These are phyloP conservation scores for Phytophthora megakarya DNA, from an alignment of 352 stramenopile species.

Conservation along the genomic window DNA sequence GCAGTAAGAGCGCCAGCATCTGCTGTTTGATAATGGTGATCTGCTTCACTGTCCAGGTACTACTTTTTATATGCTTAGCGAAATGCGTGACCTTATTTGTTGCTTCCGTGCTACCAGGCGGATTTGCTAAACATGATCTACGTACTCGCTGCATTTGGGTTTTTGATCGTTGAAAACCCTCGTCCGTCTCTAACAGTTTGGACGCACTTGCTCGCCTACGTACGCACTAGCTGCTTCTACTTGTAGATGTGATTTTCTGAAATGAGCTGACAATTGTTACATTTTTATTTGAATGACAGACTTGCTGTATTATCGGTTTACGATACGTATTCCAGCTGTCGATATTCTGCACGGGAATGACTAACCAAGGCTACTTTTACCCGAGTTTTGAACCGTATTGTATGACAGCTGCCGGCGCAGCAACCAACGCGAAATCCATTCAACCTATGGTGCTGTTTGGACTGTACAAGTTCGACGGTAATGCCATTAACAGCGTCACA, in stretches of 20 bases:
- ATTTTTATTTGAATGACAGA: conserved; percentile 31
- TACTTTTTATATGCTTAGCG: neutral
- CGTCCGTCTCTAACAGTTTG: conserved; percentile 63
- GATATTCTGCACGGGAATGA: conserved; percentile 81
- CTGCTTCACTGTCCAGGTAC: conserved; percentile 78
- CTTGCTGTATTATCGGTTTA: conserved; percentile 56
- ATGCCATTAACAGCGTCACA: conserved; percentile 52
- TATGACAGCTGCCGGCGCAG: conserved; percentile 35
- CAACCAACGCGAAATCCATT: conserved; percentile 63
- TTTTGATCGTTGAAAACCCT: conserved; percentile 78
- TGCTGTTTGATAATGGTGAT: conserved; percentile 71
- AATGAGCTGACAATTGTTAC: neutral
- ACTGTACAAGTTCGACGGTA: conserved; percentile 87
- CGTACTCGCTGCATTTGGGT: conserved; percentile 68
- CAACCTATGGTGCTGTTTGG: conserved; percentile 82
- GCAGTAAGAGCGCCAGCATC: conserved; percentile 66
- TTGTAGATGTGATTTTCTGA: neutral
- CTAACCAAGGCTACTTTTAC: conserved; percentile 59
- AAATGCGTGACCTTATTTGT: conserved; percentile 5
- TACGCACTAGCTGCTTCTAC: conserved; percentile 46
- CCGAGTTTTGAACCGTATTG: conserved; percentile 85
- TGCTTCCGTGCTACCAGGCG: conserved; percentile 40
- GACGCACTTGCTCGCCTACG: conserved; percentile 82
- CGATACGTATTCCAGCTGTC: conserved; percentile 84
- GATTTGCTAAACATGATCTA: conserved; percentile 85